Percentiles rank a stretch among this genome's conserved stretches.
Conservation (phyloP, 495 filamentous ascomycete species). For the Hypoxylon lienhwacheense region DNA sequence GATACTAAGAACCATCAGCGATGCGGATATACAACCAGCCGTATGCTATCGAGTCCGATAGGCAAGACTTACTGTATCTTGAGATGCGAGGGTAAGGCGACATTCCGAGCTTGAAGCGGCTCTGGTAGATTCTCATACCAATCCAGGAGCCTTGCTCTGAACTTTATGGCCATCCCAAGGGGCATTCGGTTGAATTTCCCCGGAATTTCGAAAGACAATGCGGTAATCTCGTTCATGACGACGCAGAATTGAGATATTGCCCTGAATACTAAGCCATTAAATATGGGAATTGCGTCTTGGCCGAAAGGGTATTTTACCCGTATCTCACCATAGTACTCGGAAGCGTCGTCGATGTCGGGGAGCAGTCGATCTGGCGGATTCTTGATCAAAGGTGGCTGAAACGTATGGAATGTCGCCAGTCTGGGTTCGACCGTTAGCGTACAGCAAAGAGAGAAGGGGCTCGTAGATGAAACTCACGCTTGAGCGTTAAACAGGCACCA, state of each 20-base stretch:
- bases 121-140: slow-evolving; percentile 41
- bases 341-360: slow-evolving; percentile 30
- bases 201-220: slow-evolving; percentile 9
- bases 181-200: slow-evolving; percentile 20
- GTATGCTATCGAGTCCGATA: background rate
- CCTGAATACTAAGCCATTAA: slow-evolving; percentile 37
- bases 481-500: slow-evolving; percentile 45
- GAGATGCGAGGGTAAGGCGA: slow-evolving; percentile 42
- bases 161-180: slow-evolving; percentile 26
- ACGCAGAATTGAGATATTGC: slow-evolving; percentile 40
- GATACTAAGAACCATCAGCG: slow-evolving; percentile 10
- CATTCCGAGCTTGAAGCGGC: slow-evolving; percentile 37
- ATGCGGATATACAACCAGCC: background rate
- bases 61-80: slow-evolving; percentile 32
- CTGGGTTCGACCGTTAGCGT: background rate
- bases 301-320: slow-evolving; percentile 41
- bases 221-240: slow-evolving; percentile 38
- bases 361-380: slow-evolving; percentile 36
- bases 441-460: background rate
- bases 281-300: slow-evolving; percentile 27
- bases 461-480: slow-evolving; percentile 31
- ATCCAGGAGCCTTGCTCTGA: slow-evolving; percentile 28
- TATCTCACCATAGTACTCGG: slow-evolving; percentile 42
- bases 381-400: slow-evolving; percentile 31
- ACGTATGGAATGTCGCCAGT: slow-evolving; percentile 34